Evolutionary conservation across 140 eudicot species (phyloP).

Genomic region (Erigeron philadelphicus): DNA sequence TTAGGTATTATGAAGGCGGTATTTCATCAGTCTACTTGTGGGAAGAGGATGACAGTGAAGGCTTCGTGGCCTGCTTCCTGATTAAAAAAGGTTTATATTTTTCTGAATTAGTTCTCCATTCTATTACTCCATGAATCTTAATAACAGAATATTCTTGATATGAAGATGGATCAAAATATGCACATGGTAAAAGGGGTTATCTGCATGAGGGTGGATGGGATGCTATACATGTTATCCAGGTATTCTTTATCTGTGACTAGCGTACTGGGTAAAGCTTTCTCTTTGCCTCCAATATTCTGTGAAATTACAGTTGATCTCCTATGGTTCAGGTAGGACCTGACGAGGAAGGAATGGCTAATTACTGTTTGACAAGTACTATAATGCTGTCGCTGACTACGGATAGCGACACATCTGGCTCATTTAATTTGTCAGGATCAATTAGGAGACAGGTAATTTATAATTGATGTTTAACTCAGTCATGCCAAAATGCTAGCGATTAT

Average conservation of each 20-base stretch:
- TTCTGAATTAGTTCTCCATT: not conserved
- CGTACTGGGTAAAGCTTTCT: not conserved
- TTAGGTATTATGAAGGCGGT: slow-evolving; percentile 98
- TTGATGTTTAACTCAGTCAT: not conserved
- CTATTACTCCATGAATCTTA: slow-evolving; percentile 11
- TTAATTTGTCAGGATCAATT: slow-evolving; percentile 90
- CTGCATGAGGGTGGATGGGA: slow-evolving; percentile 97
- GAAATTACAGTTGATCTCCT: slow-evolving; percentile 10
- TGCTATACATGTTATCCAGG: slow-evolving; percentile 98
- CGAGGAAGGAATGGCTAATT: slow-evolving; percentile 64
- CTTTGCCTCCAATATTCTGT: not conserved
- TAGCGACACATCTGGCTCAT: slow-evolving; percentile 71
- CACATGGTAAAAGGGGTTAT: slow-evolving; percentile 88
- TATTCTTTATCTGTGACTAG: slow-evolving; percentile 12
- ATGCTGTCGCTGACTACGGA: slow-evolving; percentile 91
- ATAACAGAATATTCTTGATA: slow-evolving; percentile 9
- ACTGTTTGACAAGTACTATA: slow-evolving; percentile 89
- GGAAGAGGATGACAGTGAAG: slow-evolving; percentile 81
- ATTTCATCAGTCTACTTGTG: slow-evolving; percentile 88
- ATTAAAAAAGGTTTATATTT: slow-evolving; percentile 68
- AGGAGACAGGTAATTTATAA: slow-evolving; percentile 80
- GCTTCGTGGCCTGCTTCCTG: slow-evolving; percentile 87
- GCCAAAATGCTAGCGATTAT: not conserved
- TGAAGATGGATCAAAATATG: slow-evolving; percentile 82
- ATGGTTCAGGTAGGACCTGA: slow-evolving; percentile 72